phyloP scores from a whole-genome alignment of 306 rosid genomes.

The Sophora flavescens region DNA sequence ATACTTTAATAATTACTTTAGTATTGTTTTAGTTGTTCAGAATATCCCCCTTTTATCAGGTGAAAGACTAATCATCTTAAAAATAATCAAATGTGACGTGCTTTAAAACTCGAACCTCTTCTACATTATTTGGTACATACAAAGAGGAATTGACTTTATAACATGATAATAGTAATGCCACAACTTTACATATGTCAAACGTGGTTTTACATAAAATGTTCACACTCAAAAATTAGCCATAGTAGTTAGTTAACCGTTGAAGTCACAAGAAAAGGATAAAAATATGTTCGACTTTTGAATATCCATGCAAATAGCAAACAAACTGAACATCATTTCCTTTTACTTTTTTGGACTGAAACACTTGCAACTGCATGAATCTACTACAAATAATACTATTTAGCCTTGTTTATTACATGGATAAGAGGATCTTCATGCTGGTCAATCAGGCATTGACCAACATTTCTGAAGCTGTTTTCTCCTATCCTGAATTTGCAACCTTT shows the following conservation, averaged over 20 bases:
- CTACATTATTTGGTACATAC: too few relatives aligned
- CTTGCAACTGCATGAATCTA: constrained; percentile 21
- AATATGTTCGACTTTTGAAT: constrained; percentile 19
- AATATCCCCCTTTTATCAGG: too few relatives aligned
- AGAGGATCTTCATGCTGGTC: constrained; percentile 20
- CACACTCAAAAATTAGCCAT: too few relatives aligned
- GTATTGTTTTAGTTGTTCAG: too few relatives aligned
- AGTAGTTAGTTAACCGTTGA: not conserved
- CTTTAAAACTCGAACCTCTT: too few relatives aligned
- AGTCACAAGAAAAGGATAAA: not conserved
- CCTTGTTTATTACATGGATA: constrained; percentile 40
- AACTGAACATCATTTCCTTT: constrained; percentile 8
- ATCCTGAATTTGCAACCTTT: constrained; percentile 14
- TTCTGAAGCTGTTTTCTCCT: not conserved
- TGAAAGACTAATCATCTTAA: not conserved
- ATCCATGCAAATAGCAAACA: constrained; percentile 5
- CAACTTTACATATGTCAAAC: too few relatives aligned
- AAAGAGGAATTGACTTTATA: not conserved
- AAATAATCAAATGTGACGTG: too few relatives aligned
- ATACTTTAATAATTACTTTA: too few relatives aligned
- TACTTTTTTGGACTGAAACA: not conserved
- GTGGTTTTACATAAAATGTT: too few relatives aligned
- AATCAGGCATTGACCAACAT: constrained; percentile 43
- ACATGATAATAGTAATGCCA: too few relatives aligned
- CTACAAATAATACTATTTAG: constrained; percentile 7